phyloP scores from a whole-genome alignment of 352 stramenopile species.

The Blastocystis sp. region DNA sequence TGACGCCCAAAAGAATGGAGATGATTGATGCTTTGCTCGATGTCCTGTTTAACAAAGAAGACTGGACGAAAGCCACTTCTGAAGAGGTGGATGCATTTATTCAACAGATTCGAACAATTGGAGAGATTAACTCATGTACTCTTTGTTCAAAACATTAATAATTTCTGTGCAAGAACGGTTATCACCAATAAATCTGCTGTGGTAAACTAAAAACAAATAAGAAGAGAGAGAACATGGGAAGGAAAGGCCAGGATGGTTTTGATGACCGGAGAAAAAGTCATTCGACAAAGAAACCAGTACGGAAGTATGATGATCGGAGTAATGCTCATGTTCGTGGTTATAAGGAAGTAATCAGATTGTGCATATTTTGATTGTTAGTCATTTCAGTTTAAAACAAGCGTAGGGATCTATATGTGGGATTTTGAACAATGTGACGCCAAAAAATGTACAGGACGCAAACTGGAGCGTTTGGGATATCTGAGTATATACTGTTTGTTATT shows the following conservation, averaged over 20 bases:
- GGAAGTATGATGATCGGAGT: conserved; percentile 22
- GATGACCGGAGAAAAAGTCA: background rate
- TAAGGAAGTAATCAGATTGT: background rate
- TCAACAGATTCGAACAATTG: background rate
- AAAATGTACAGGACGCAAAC: conserved; percentile 83
- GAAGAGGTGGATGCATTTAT: conserved; percentile 12
- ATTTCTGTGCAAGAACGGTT: too few relatives aligned
- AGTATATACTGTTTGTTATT: conserved; percentile 27
- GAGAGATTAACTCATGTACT: background rate
- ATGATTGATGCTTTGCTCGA: background rate
- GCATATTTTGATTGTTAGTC: background rate
- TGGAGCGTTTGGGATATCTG: conserved; percentile 75
- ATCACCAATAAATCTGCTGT: too few relatives aligned
- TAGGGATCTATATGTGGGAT: conserved; percentile 86
- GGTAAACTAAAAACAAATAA: too few relatives aligned
- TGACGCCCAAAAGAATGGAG: background rate
- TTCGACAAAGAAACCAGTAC: background rate
- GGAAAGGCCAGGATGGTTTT: background rate
- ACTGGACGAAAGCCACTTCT: conserved; percentile 9
- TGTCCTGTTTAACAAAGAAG: conserved; percentile 12
- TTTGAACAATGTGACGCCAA: conserved; percentile 90
- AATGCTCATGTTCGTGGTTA: conserved; percentile 20
- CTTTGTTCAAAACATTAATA: background rate
- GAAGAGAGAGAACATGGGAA: conserved; percentile 5
- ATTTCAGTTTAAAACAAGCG: conserved; percentile 50